A percentile compares a stretch with the other conserved stretches of the same genome.
These are phyloP conservation scores for Apiospora phragmitis DNA, from an alignment of 2,329 filamentous ascomycete species.

Conservation along the genomic window DNA sequence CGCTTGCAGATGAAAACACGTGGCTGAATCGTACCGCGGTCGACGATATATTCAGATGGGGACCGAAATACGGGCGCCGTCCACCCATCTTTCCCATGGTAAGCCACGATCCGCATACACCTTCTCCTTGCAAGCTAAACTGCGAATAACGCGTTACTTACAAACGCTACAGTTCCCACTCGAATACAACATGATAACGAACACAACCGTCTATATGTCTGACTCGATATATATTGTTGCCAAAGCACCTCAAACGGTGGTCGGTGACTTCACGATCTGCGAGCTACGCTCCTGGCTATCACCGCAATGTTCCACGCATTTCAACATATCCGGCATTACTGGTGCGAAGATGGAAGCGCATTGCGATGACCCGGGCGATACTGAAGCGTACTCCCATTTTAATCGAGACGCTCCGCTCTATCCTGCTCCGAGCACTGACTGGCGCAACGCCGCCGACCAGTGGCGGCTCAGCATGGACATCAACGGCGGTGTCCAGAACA, in stretches of 20 bases:
- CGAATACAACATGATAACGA: slow-evolving; percentile 67
- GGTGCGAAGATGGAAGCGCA: slow-evolving; percentile 61
- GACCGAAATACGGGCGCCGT: slow-evolving; percentile 46
- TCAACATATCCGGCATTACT: slow-evolving; percentile 53
- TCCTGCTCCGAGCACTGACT: slow-evolving; percentile 44
- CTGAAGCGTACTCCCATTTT: slow-evolving; percentile 54
- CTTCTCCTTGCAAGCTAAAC: not conserved
- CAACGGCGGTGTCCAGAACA: slow-evolving; percentile 53
- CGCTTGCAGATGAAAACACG: slow-evolving; percentile 29
- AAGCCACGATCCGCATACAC: slow-evolving; percentile 24
- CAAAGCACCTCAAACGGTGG: slow-evolving; percentile 36
- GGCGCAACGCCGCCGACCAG: slow-evolving; percentile 53
- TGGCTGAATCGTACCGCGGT: slow-evolving; percentile 60
- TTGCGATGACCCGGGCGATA: slow-evolving; percentile 59
- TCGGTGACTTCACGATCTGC: slow-evolving; percentile 65
- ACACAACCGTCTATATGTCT: slow-evolving; percentile 43
- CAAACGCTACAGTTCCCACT: slow-evolving; percentile 48
- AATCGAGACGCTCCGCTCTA: slow-evolving; percentile 32
- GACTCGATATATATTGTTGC: slow-evolving; percentile 68
- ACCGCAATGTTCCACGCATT: slow-evolving; percentile 65
- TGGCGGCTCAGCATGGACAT: slow-evolving; percentile 59
- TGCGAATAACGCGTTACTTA: not conserved
- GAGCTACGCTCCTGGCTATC: slow-evolving; percentile 64
- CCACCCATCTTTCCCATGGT: slow-evolving; percentile 54
- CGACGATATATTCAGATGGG: slow-evolving; percentile 72